Evolutionary conservation across 75 land plant species (phyloP).

Genomic region (Ceratopteris richardii): DNA sequence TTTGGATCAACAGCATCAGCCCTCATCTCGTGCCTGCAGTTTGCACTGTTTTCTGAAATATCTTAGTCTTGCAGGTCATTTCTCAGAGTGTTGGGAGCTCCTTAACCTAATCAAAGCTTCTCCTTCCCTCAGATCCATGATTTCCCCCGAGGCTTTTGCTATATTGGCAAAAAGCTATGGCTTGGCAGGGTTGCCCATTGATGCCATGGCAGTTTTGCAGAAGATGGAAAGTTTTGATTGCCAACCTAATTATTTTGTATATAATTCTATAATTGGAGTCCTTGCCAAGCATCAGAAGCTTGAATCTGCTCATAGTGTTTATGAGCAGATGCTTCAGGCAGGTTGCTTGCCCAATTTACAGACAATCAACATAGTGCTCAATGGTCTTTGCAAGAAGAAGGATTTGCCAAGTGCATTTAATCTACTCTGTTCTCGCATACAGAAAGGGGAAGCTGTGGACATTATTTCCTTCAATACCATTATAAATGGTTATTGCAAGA

Average conservation of each 20-base stretch:
- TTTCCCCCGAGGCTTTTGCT: constrained; percentile 10
- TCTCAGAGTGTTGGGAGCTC: no score
- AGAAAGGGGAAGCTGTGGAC: constrained; percentile 53
- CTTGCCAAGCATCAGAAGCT: constrained; percentile 21
- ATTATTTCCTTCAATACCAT: constrained; percentile 54
- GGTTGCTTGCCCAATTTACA: constrained; percentile 50
- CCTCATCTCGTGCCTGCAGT: no score
- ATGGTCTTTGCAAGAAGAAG: constrained; percentile 57
- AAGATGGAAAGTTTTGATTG: constrained; percentile 37
- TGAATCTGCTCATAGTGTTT: constrained; percentile 42
- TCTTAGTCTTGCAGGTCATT: no score
- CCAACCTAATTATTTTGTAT: constrained; percentile 33
- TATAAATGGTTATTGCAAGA: constrained; percentile 67
- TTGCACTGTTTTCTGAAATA: no score
- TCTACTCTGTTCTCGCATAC: constrained; percentile 46
- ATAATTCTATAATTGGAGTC: constrained; percentile 28
- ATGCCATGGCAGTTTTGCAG: constrained; percentile 47
- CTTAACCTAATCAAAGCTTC: no score
- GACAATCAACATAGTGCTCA: constrained; percentile 58
- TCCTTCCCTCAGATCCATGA: no score
- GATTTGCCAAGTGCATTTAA: constrained; percentile 37
- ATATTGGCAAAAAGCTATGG: constrained; percentile 31
- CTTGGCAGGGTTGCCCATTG: constrained; percentile 23
- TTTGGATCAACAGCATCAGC: no score
- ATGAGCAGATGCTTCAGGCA: constrained; percentile 42